Conservation (phyloP, 768 basidiomycete species). For the Termitomyces sp. region DNA sequence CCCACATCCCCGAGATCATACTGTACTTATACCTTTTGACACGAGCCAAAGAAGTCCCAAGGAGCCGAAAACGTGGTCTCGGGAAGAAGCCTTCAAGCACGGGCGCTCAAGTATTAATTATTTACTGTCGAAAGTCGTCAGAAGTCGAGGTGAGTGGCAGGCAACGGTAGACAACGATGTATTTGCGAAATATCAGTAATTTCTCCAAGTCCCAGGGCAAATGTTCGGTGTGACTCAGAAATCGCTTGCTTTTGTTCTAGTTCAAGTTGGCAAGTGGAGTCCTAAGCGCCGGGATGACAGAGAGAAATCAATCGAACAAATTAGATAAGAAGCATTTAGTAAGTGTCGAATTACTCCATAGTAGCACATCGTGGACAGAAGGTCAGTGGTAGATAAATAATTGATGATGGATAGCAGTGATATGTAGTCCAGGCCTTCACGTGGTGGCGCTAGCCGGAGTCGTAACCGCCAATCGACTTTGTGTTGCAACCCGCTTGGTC, state of each 20-base stretch:
- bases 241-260: not conserved
- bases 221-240: not conserved
- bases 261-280: not conserved
- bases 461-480: not conserved
- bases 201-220: too few species aligned
- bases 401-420: not conserved
- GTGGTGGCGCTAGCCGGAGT: not conserved
- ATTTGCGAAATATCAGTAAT: not conserved
- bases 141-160: too few species aligned
- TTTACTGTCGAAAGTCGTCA: not conserved
- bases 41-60: not conserved
- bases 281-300: not conserved
- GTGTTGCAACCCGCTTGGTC: conserved; percentile 10
- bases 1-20: not conserved
- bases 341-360: not conserved
- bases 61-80: not conserved
- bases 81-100: not conserved
- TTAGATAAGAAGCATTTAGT: not conserved
- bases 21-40: not conserved
- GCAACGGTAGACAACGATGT: not conserved
- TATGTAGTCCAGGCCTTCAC: not conserved
- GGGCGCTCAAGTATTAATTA: not conserved
- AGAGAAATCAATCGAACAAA: not conserved
- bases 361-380: not conserved
- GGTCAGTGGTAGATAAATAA: not conserved